A percentile compares a stretch with the other conserved stretches of the same genome.
These are phyloP conservation scores for Sphaerulina musiva DNA, from an alignment of 2,329 filamentous ascomycete species.

Conservation along the genomic window DNA sequence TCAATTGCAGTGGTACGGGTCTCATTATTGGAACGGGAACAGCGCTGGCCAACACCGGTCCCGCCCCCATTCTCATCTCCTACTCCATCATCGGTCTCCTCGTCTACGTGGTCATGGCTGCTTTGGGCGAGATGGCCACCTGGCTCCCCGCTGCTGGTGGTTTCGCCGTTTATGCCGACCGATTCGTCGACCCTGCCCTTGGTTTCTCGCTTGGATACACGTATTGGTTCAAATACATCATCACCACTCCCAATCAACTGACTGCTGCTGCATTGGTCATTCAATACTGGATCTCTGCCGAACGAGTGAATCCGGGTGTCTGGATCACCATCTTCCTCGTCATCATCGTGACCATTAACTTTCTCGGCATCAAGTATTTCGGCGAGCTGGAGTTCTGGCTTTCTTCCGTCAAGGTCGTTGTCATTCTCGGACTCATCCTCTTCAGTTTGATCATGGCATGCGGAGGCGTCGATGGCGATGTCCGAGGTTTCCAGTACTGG, in stretches of 20 bases:
- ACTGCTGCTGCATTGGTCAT: constrained; percentile 75
- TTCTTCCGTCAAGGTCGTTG: constrained; percentile 42
- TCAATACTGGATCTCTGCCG: constrained; percentile 60
- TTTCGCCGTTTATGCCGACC: constrained; percentile 73
- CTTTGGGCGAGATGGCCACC: constrained; percentile 75
- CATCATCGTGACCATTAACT: constrained; percentile 41
- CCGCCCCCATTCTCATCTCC: constrained; percentile 63
- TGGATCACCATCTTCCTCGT: constrained; percentile 60
- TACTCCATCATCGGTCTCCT: constrained; percentile 64
- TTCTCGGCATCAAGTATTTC: constrained; percentile 56
- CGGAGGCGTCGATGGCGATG: constrained; percentile 30
- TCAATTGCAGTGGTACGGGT: constrained; percentile 58
- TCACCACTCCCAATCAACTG: constrained; percentile 76
- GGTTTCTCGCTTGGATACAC: constrained; percentile 68
- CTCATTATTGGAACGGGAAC: constrained; percentile 61
- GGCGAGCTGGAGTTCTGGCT: constrained; percentile 48
- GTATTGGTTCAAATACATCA: constrained; percentile 61
- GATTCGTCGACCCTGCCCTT: constrained; percentile 73
- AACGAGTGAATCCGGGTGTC: constrained; percentile 39
- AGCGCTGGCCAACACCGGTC: constrained; percentile 47
- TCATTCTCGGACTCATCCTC: constrained; percentile 43
- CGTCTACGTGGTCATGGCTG: constrained; percentile 76
- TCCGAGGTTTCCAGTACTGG: constrained; percentile 40
- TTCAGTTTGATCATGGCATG: constrained; percentile 34
- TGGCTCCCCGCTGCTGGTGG: constrained; percentile 73